Percentiles rank a stretch among this genome's conserved stretches.
These are phyloP conservation scores for Taphrina communis DNA, from an alignment of 1,139 yeast species.

Conservation along the genomic window DNA sequence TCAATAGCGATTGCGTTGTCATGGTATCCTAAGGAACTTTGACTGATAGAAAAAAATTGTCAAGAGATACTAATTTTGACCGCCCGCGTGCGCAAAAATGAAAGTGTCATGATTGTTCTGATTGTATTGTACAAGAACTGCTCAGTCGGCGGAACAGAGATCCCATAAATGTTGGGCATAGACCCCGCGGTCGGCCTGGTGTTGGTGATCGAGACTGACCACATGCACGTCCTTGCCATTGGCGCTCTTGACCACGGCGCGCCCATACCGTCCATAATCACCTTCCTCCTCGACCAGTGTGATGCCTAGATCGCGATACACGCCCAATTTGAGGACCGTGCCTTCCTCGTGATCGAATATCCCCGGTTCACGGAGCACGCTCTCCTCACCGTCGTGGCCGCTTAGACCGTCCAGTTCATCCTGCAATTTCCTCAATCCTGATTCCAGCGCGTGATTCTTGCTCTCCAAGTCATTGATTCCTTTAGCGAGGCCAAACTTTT, in stretches of 20 bases:
- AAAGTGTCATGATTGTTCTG: no score
- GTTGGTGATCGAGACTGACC: constrained; percentile 56
- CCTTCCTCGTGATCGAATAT: constrained; percentile 46
- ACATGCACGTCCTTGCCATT: constrained; percentile 59
- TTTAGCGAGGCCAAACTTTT: constrained; percentile 63
- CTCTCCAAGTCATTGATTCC: constrained; percentile 64
- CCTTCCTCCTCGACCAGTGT: constrained; percentile 51
- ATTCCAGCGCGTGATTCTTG: constrained; percentile 58
- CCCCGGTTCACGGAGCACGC: constrained; percentile 47
- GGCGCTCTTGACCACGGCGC: constrained; percentile 59
- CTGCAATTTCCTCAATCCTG: constrained; percentile 56
- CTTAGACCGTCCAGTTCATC: constrained; percentile 54
- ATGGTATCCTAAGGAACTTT: not conserved
- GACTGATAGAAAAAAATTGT: not conserved
- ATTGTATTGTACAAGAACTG: no score
- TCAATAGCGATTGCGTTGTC: not conserved
- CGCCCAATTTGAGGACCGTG: constrained; percentile 49
- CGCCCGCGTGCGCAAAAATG: not conserved
- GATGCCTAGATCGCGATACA: constrained; percentile 54
- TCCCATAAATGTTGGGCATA: constrained; percentile 78
- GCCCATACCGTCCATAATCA: constrained; percentile 50
- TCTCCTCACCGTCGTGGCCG: constrained; percentile 45
- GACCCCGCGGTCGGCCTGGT: constrained; percentile 59
- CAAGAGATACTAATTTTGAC: not conserved
- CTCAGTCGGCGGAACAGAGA: constrained; percentile 50